Percentiles rank a stretch among this genome's conserved stretches.
These are phyloP conservation scores for Purshia tridentata DNA, from an alignment of 306 rosid genomes.

Conservation along the genomic window DNA sequence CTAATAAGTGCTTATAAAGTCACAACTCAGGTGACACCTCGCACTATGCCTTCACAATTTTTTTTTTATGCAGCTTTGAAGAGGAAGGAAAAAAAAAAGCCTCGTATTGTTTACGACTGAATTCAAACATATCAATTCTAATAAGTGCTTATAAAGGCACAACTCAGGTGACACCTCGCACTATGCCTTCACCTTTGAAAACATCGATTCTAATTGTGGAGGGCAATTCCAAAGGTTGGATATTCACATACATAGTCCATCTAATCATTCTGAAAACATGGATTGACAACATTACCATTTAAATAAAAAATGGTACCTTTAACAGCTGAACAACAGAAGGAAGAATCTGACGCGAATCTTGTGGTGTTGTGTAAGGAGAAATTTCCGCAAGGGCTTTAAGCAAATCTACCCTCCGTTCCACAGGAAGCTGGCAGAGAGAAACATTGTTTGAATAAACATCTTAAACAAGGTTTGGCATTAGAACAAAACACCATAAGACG, in stretches of 20 bases:
- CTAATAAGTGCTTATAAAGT: neutral
- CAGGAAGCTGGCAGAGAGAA: slow-evolving; percentile 68
- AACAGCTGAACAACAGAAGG: slow-evolving; percentile 87
- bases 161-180: neutral
- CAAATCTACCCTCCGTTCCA: slow-evolving; percentile 85
- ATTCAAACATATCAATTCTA: neutral
- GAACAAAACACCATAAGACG: neutral
- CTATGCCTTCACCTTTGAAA: neutral
- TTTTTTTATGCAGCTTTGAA: neutral
- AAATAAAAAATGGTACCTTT: slow-evolving; percentile 47
- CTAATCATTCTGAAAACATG: slow-evolving; percentile 4
- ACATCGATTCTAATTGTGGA: neutral
- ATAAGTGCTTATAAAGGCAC: neutral
- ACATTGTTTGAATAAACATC: neutral
- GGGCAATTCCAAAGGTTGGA: neutral
- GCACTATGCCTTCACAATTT: no score
- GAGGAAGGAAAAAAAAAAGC: neutral
- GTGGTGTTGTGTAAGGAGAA: slow-evolving; percentile 85
- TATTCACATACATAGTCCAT: slow-evolving; percentile 13
- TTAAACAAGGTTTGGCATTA: neutral
- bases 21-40: neutral
- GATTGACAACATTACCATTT: slow-evolving; percentile 17
- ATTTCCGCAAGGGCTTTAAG: slow-evolving; percentile 93
- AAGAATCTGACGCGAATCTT: slow-evolving; percentile 96
- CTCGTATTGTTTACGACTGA: neutral